Evolutionary conservation across 1,284 basidiomycete species (phyloP), one percentile per base, ranked within the genome.

Genomic region (Ganoderma resinaceum): DNA sequence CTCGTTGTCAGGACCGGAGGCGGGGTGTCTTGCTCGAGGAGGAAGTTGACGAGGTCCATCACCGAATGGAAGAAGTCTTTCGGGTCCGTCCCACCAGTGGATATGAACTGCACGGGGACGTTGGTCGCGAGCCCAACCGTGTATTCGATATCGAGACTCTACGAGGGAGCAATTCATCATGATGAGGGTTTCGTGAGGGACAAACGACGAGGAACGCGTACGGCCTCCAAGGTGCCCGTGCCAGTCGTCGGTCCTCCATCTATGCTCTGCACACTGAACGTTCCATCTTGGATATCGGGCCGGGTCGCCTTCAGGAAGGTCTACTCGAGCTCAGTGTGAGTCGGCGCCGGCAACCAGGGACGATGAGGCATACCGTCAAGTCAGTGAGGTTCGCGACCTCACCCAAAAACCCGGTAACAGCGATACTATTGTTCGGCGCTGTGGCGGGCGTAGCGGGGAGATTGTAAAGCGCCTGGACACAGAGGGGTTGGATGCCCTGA

Each of bases 81-180:
- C 26, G 43, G 62, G 8, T 66, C n/a, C 5, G 52, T 26, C 3
- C 62, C 29, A 0, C 72, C 72, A 7, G 69, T 67, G 14, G 70
- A 66, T 14, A 69, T 37, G 49, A 71, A 71, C 31, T 38, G 76
- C 2, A 66, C 65, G 9, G 70, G 61, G 16, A 74, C 72, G 82
- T 81, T 84, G 82, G 80, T 86, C 86, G 79, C 86, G 86, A 91
- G 78, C 16, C 85, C 88, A 18, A 83, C 85, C 5, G 88, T 85
- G 67, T 90, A 90, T 79, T 91, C 87, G 53, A 89, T 86, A 72
- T 90, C 88, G 20, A 91, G 80, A 72, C 87, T 87, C 52, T 46
- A 40, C 37, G 33, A 16, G 46, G 23, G 7, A 7, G 23, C n/a
- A 11, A n/a, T 14, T 3, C 52, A 4, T 42, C 5, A 35, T 16